Base-by-base conservation (phyloP, 225 moss, liverwort and hornwort genomes). In the Pseudisothecium myosuroides region DNA sequence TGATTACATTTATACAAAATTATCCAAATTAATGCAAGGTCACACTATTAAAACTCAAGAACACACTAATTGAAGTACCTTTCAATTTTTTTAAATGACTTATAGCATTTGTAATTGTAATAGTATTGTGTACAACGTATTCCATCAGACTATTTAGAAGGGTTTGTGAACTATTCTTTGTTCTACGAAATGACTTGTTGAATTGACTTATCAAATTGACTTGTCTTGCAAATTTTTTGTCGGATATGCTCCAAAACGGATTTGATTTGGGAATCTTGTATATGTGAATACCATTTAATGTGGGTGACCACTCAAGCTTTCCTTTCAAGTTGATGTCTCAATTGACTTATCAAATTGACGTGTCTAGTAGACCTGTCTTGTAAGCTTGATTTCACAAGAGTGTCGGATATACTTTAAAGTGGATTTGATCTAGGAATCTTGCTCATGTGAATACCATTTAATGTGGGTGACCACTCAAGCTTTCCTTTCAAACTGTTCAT, bases 121-220 rank as follows among this genome's bases (percentile, higher is more conserved):
- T 22, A 22, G 5, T 54, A 54, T 0, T 2, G 0, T 1, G 0
- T 6, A n/a, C 2, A 37, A 55, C 0, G 1, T 37, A 37, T 55
- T 24, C n/a, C 10, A n/a, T 37, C 58, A 1, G 11, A 26, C 2
- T 58, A 58, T 27, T 79, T 16, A 2, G 5, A 2, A 22, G 20
- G 9, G 21, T 36, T 52, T 12, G 1, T 34, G 1, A 36, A 76
- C 3, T 12, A 17, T 0, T 50, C 3, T 8, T 34, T 12, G 5
- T 49, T 75, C 12, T 75, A 19, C 1, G 0, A 75, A 75, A 0
- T 75, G 1, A 75, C 31, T 49, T 50, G 11, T 74, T 31, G 31
- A 47, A 74, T 47, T 74, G 11, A 71, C 26, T 8, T 26, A 28
- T 73, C 17, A 45, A 73, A 29, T 29, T 29, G 45, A 47, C 17